These are phyloP conservation scores for Gymnopus androsaceus DNA, from an alignment of 1,284 basidiomycete genomes.

Conservation along the genomic window DNA sequence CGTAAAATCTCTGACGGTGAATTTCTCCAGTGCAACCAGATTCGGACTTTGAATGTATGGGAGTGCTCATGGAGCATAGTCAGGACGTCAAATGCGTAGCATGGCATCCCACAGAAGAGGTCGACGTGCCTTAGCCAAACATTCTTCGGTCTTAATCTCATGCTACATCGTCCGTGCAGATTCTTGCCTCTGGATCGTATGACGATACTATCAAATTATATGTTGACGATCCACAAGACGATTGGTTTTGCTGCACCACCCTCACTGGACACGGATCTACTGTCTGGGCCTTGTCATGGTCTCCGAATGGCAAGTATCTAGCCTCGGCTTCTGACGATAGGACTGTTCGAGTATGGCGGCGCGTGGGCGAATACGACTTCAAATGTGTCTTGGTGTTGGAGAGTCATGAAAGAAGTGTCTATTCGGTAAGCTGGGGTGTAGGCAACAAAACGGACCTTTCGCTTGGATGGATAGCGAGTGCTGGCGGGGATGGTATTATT, in stretches of 20 bases:
- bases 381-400: constrained; percentile 56
- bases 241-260: constrained; percentile 90
- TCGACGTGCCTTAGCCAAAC: constrained; percentile 35
- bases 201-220: constrained; percentile 97
- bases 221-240: constrained; percentile 90
- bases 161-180: constrained; percentile 47
- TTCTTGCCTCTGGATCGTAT: constrained; percentile 95
- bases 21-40: constrained; percentile 74
- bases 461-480: constrained; percentile 76
- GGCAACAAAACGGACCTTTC: constrained; percentile 33
- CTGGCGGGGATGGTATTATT: constrained; percentile 78
- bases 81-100: constrained; percentile 96
- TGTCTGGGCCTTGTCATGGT: constrained; percentile 89
- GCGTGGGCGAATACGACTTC: constrained; percentile 57
- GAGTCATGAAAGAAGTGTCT: constrained; percentile 75
- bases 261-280: constrained; percentile 84
- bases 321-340: constrained; percentile 83
- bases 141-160: constrained; percentile 12
- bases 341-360: constrained; percentile 73
- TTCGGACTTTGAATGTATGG: constrained; percentile 93
- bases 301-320: constrained; percentile 80
- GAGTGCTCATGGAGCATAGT: constrained; percentile 95
- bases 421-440: constrained; percentile 76
- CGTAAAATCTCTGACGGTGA: background rate
- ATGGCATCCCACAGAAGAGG: constrained; percentile 96